phyloP scores from a whole-genome alignment of 1,284 basidiomycete species.

The Pseudozyma hubeiensis region DNA sequence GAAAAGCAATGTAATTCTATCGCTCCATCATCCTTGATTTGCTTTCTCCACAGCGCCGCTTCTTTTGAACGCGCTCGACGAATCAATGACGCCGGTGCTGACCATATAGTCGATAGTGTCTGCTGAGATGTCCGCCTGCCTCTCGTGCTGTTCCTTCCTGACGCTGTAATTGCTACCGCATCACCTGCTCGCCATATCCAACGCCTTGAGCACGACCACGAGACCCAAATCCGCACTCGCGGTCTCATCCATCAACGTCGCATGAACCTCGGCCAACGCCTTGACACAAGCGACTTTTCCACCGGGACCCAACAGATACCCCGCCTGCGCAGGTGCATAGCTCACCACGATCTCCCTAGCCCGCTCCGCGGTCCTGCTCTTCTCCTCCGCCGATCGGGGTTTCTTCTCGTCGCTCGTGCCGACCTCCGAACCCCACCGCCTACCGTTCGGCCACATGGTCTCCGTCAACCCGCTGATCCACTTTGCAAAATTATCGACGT shows the following conservation, averaged over 20 bases:
- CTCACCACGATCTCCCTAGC: constrained; percentile 60
- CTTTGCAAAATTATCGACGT: constrained; percentile 50
- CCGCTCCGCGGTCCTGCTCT: constrained; percentile 41
- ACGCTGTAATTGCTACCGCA: neutral
- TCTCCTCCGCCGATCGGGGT: constrained; percentile 45
- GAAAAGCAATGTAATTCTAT: neutral
- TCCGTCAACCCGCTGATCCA: constrained; percentile 56
- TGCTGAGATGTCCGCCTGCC: no score
- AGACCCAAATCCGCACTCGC: constrained; percentile 55
- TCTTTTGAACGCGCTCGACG: no score
- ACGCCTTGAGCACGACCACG: constrained; percentile 50
- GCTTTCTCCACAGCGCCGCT: no score
- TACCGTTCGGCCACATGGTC: constrained; percentile 63
- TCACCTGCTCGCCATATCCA: constrained; percentile 56
- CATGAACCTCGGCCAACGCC: constrained; percentile 61
- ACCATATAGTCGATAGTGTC: no score
- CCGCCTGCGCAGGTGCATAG: constrained; percentile 66
- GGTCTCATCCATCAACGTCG: constrained; percentile 52
- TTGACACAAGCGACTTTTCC: constrained; percentile 60
- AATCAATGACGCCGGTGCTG: no score
- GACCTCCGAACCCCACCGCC: constrained; percentile 29
- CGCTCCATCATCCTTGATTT: neutral
- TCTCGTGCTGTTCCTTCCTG: no score
- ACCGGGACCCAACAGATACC: constrained; percentile 63
- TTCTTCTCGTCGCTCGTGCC: constrained; percentile 26